These are phyloP conservation scores for Scenedesmus sp. DNA, from an alignment of 163 green algal genomes.

Conservation along the genomic window DNA sequence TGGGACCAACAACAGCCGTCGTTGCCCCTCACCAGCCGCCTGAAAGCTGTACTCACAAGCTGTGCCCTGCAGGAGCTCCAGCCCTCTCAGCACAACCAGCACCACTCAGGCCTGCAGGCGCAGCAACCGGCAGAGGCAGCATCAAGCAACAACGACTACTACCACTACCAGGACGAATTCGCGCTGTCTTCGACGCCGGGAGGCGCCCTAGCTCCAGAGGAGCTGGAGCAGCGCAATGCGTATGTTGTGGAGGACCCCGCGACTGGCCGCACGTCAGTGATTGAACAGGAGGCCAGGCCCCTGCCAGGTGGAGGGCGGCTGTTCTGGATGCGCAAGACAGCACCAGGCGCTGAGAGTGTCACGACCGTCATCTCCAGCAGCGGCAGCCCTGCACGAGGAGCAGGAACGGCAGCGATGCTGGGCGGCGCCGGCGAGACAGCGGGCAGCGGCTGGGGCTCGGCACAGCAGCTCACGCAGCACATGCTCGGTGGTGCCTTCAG, in stretches of 20 bases:
- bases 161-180: neutral
- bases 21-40: neutral
- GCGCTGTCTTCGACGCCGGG: neutral
- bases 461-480: neutral
- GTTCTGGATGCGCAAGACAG: neutral
- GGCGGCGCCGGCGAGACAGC: neutral
- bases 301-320: neutral
- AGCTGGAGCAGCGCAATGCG: neutral
- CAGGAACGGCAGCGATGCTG: neutral
- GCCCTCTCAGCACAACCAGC: neutral
- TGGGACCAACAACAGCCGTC: neutral
- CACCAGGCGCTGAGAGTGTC: neutral
- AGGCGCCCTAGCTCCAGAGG: neutral
- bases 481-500: neutral
- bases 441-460: neutral
- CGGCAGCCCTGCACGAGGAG: neutral
- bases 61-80: neutral
- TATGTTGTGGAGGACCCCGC: neutral
- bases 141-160: neutral
- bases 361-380: neutral
- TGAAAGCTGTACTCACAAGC: neutral
- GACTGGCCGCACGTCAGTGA: neutral
- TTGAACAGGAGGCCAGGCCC: neutral
- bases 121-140: neutral
- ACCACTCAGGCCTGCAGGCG: neutral